Conservation (phyloP, 805 yeast genomes). For the Candida hispaniensis region DNA sequence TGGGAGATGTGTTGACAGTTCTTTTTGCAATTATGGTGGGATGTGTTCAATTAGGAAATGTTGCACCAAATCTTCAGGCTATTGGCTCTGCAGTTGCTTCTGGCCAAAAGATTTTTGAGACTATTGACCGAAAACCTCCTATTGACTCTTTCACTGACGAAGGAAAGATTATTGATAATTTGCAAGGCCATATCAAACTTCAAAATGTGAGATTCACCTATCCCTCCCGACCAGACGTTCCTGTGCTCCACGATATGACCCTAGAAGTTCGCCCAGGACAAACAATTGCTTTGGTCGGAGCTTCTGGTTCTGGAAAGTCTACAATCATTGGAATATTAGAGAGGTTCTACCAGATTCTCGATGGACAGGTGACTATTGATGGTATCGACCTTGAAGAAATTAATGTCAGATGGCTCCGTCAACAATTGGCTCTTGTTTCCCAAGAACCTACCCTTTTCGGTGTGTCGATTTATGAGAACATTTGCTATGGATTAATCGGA, state of each 20-base stretch:
- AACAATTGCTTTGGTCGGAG: constrained; percentile 91
- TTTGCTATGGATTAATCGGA: constrained; percentile 73
- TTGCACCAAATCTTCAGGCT: constrained; percentile 33
- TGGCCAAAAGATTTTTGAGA: constrained; percentile 33
- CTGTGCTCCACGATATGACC: constrained; percentile 64
- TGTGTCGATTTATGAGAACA: constrained; percentile 77
- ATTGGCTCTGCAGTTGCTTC: constrained; percentile 34
- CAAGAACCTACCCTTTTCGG: constrained; percentile 93
- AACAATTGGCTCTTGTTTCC: constrained; percentile 77
- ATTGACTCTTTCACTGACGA: constrained; percentile 31
- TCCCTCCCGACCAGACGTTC: constrained; percentile 64
- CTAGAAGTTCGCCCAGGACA: constrained; percentile 78
- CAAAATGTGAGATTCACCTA: constrained; percentile 84
- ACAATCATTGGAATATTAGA: constrained; percentile 77
- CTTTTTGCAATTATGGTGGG: constrained; percentile 35
- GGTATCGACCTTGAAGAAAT: constrained; percentile 71
- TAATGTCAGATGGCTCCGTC: constrained; percentile 64
- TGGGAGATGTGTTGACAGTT: constrained; percentile 32
- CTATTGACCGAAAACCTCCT: constrained; percentile 34
- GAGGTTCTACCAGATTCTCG: constrained; percentile 71
- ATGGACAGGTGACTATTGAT: constrained; percentile 69
- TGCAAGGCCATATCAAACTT: constrained; percentile 59
- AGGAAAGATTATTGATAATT: constrained; percentile 26
- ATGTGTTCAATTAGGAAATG: constrained; percentile 33
- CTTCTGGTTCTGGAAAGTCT: constrained; percentile 92